Conservation (phyloP, 192 early-diverging fungal genomes). For the Coemansia sp. region DNA sequence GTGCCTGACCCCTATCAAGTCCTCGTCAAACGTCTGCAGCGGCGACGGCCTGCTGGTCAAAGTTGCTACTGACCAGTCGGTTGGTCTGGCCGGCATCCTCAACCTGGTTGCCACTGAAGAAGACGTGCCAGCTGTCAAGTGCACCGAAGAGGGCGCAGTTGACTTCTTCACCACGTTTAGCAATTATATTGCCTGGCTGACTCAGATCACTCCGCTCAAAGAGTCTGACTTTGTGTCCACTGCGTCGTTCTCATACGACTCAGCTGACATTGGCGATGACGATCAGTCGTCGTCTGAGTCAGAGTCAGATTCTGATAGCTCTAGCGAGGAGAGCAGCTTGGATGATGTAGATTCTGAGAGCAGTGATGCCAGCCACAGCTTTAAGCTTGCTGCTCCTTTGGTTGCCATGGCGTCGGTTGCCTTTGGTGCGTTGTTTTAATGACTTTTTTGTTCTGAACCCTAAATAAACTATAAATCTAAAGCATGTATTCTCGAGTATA, state of each 20-base stretch:
- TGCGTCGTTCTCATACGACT: constrained; percentile 25
- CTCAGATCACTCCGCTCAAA: constrained; percentile 42
- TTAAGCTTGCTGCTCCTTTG: constrained; percentile 7
- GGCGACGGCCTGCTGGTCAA: constrained; percentile 44
- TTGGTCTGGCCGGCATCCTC: constrained; percentile 45
- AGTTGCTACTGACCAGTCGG: constrained; percentile 19
- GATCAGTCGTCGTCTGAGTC: constrained; percentile 13
- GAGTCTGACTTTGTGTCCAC: constrained; percentile 37
- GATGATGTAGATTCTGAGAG: constrained; percentile 2
- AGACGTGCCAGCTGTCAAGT: constrained; percentile 29
- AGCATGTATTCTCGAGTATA: no score
- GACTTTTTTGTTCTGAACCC: neutral
- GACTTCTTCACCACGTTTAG: constrained; percentile 50
- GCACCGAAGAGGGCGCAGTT: constrained; percentile 16
- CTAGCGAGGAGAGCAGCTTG: constrained; percentile 9
- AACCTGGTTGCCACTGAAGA: constrained; percentile 40
- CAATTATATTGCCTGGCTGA: constrained; percentile 52
- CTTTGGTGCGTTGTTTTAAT: neutral
- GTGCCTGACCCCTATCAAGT: constrained; percentile 35
- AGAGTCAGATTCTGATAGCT: constrained; percentile 8
- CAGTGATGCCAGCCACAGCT: neutral
- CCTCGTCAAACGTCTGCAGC: constrained; percentile 38
- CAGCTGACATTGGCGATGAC: neutral
- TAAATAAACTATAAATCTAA: no score
- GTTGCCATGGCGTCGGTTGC: constrained; percentile 8